Base-by-base conservation (phyloP, 768 basidiomycete genomes). In the Artomyces pyxidatus region DNA sequence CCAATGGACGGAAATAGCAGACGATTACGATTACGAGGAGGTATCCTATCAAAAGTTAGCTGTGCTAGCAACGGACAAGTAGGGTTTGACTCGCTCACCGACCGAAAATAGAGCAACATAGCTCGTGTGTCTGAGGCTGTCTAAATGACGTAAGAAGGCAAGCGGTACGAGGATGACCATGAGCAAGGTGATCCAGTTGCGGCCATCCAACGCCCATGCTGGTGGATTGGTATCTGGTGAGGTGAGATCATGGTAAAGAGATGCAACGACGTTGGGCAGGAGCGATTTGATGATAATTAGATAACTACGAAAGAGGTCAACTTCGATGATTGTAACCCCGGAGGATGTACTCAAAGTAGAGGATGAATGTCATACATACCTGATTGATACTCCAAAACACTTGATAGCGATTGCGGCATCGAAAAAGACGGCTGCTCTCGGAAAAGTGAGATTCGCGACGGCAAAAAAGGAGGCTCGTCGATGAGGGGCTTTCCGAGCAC, bases 361-460 rank as follows among this genome's bases (percentile, higher is more conserved):
- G 42, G 38, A 46, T 48, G 38, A 32, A 23, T 44, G 19, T 30
- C 46, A 58, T 2, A 64, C 76, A 40, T 67, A 91, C 78, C 90
- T 92, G 58, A 94, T 83, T 28, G 89, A 91, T 3, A 98, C 95
- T 17, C 95, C 95, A 62, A 96, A 96, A 65, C 95, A 98, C 63
- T 98, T 98, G 63, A 83, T 85, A 9, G 92, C 92, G 58, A 98
- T 92, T 11, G 94, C 95, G 3, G 82, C 83, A 64, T 97, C 95
- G 59, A 98, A 95, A 64, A 90, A 88, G 32, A 90, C 71, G 0
- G 86, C 87, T 0, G 86, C 88, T 38, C 75, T 80, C 2, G 95
- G 95, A 64, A 92, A 96, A 0, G 95, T 95, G 55, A 98, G 68
- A 62, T 86, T 77, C 1, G 88, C 76, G 17, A 94, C 70, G 12